Evolutionary conservation across 805 yeast genomes (phyloP), one percentile per base, ranked within the genome.

Genomic region (Lipomyces yamanashiensis): DNA sequence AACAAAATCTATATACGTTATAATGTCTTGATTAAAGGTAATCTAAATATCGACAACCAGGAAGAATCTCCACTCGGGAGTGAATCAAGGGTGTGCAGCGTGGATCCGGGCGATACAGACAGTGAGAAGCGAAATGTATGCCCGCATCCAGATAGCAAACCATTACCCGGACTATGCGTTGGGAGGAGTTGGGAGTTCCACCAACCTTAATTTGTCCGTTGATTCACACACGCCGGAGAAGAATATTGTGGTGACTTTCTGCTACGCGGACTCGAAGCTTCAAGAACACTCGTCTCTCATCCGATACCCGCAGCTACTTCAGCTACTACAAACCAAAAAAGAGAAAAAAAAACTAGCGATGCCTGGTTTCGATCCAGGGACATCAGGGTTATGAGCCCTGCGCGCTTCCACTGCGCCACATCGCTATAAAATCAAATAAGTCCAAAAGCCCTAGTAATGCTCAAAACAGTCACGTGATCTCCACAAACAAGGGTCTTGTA

Each of bases 371-470:
- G 92, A 87, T 87, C 92, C 90, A 79, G 83, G 89, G 92, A 86
- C 92, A 84, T 87, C 91, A 87, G 92, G 91, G 92, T 87, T 87
- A 87, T 87, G 92, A 87, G 92, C 92, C 92, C 92, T 85, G 91
- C 91, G 90, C 92, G 92, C 92, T 87, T 87, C 92, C 92, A 64
- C 80, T 77, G 80, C 80, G 80, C 79, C 63, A 59, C 63, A 59
- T 59, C 63, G 63, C 63, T 59, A 41, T 41, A 23, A 40, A 55
- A 19, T 3, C 7, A 17, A n/a, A 2, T 4, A 9, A 4, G 8
- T 33, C 5, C n/a, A 9, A 8, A 36, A 37, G 21, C 9, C 33
- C 41, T 15, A 28, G 21, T 21, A 12, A 3, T 39, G 41, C 7
- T 12, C n/a, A 43, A 17, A 43, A 10, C 2, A 7, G 6, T 43